Evolutionary conservation across 345 rosid genomes (phyloP).

Genomic region (Combretum micranthum): DNA sequence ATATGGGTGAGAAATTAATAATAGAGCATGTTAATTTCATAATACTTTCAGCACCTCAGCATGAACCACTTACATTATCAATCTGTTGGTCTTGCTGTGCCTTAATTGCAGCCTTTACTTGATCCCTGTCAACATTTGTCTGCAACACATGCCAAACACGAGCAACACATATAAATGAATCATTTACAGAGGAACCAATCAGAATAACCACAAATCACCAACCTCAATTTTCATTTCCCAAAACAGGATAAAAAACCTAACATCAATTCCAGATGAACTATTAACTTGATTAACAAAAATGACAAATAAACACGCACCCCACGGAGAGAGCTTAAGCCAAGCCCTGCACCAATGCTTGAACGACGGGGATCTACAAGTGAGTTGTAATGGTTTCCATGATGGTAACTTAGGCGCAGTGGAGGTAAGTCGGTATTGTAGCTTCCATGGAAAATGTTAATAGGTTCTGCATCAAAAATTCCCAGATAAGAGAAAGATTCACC

Average conservation of each 20-base stretch:
- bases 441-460: constrained; percentile 93
- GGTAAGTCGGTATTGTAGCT: constrained; percentile 83
- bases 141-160: constrained; percentile 25
- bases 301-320: constrained; percentile 51
- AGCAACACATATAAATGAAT: neutral
- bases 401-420: constrained; percentile 86
- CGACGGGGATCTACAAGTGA: constrained; percentile 93
- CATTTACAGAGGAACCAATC: too few species aligned
- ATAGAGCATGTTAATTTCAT: neutral
- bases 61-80: constrained; percentile 54
- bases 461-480: constrained; percentile 40
- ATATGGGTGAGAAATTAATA: neutral
- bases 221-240: too few species aligned
- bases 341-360: constrained; percentile 86
- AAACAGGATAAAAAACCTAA: too few species aligned
- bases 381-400: constrained; percentile 95
- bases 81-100: constrained; percentile 98
- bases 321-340: constrained; percentile 85
- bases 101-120: constrained; percentile 96
- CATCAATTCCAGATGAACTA: neutral
- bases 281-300: neutral
- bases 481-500: neutral
- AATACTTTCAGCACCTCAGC: neutral
- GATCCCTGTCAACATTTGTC: constrained; percentile 84
- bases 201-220: too few species aligned